Conservation (phyloP, 805 yeast genomes). For the Cephaloascus fragrans region DNA sequence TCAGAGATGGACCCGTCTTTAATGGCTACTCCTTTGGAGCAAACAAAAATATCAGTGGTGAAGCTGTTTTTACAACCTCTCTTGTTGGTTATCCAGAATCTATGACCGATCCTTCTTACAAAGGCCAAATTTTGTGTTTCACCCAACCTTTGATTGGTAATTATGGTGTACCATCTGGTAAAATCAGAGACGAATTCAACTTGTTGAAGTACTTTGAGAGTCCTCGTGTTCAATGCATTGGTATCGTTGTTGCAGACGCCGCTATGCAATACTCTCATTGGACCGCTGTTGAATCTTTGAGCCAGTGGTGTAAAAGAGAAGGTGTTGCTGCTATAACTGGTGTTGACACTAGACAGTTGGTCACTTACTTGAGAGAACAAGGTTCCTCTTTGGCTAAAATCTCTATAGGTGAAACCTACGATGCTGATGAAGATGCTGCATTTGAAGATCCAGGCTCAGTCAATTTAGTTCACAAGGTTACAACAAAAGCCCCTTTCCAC, state of each 20-base stretch:
- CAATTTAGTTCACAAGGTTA: conserved; percentile 85
- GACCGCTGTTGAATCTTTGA: conserved; percentile 96
- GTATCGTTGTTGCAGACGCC: conserved; percentile 91
- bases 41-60: conserved; percentile 85
- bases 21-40: conserved; percentile 96
- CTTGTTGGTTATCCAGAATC: conserved; percentile 98
- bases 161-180: conserved; percentile 92
- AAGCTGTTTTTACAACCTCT: conserved; percentile 96
- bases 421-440: conserved; percentile 86
- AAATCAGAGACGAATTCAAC: conserved; percentile 73
- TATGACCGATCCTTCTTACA: conserved; percentile 97
- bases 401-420: conserved; percentile 83
- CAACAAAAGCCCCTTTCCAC: conserved; percentile 93
- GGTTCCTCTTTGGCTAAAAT: conserved; percentile 92
- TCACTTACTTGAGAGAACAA: conserved; percentile 85
- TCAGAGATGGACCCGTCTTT: conserved; percentile 89
- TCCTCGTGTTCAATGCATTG: conserved; percentile 86
- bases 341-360: conserved; percentile 94
- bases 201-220: conserved; percentile 86
- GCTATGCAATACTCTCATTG: conserved; percentile 97
- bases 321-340: conserved; percentile 96
- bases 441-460: conserved; percentile 84
- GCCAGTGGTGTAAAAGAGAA: conserved; percentile 93
- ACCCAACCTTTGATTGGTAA: conserved; percentile 97
- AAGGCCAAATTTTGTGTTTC: conserved; percentile 93